Evolutionary conservation across 2,329 filamentous ascomycete species (phyloP).

Genomic region (Eurotiales sp.): DNA sequence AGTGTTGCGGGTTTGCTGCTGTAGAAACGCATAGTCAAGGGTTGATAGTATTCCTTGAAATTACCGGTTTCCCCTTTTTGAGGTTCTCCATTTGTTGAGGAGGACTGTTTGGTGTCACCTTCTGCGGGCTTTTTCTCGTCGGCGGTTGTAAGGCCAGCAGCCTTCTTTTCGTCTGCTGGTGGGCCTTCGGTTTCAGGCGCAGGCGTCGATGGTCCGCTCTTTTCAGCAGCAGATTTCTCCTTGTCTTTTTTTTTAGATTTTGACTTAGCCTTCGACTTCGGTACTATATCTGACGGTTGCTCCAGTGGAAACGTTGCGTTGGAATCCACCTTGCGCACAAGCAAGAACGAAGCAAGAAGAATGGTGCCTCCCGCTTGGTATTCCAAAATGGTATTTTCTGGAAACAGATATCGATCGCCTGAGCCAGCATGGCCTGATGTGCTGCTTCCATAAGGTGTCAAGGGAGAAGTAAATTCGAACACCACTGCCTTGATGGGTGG

Average conservation of each 20-base stretch:
- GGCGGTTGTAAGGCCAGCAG: constrained; percentile 13
- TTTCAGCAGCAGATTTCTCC: constrained; percentile 14
- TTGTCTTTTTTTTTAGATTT: constrained; percentile 39
- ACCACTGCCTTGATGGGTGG: constrained; percentile 45
- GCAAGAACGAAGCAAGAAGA: constrained; percentile 46
- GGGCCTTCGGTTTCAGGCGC: constrained; percentile 12
- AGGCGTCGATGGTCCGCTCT: constrained; percentile 17
- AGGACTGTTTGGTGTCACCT: constrained; percentile 10
- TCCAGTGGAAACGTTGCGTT: constrained; percentile 38
- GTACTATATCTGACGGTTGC: constrained; percentile 25
- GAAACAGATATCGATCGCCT: constrained; percentile 48
- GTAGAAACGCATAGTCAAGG: constrained; percentile 55
- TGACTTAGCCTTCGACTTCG: constrained; percentile 26
- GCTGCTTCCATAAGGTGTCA: constrained; percentile 39
- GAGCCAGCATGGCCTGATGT: constrained; percentile 39
- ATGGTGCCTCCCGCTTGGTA: constrained; percentile 44
- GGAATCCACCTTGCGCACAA: constrained; percentile 41
- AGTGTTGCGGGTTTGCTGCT: constrained; percentile 51
- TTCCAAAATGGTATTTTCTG: constrained; percentile 47
- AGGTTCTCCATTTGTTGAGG: constrained; percentile 13
- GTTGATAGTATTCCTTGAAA: constrained; percentile 48
- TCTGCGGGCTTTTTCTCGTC: constrained; percentile 12
- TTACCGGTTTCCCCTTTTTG: constrained; percentile 18
- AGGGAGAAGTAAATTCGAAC: constrained; percentile 44
- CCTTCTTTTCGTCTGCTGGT: constrained; percentile 13